Percentiles rank a stretch among this genome's conserved stretches.
Conservation (phyloP, 2,329 filamentous ascomycete species). For the Exophiala mesophila region DNA sequence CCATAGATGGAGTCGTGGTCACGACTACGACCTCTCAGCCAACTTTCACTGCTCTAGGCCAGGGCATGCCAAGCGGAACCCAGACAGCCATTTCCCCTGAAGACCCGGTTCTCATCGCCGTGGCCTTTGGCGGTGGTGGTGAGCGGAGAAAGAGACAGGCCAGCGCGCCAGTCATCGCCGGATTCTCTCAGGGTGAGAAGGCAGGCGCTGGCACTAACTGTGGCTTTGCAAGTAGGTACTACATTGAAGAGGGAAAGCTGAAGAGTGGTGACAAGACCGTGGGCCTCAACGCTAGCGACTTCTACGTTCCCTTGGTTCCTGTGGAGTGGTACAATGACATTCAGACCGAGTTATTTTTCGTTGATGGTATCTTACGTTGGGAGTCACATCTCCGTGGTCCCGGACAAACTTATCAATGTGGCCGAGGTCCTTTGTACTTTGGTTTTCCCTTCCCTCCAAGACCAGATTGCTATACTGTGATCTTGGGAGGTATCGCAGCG, state of each 20-base stretch:
- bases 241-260: conserved; percentile 14
- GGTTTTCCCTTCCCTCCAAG: conserved; percentile 20
- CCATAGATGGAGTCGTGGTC: conserved; percentile 15
- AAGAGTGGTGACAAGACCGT: conserved; percentile 12
- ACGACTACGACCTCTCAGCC: conserved; percentile 13
- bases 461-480: conserved; percentile 16
- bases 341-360: conserved; percentile 16
- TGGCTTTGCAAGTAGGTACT: conserved; percentile 16
- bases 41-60: conserved; percentile 13
- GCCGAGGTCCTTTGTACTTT: conserved; percentile 15
- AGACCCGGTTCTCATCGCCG: conserved; percentile 14
- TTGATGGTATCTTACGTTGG: conserved; percentile 22
- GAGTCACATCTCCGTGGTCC: conserved; percentile 14
- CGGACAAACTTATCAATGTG: conserved; percentile 22
- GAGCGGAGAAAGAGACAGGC: conserved; percentile 15
- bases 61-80: conserved; percentile 18
- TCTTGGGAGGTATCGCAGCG: conserved; percentile 20
- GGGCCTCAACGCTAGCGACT: conserved; percentile 20
- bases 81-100: conserved; percentile 15
- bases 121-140: conserved; percentile 6
- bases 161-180: conserved; percentile 1
- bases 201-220: conserved; percentile 16
- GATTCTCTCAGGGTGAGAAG: conserved; percentile 8
- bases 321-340: conserved; percentile 17
- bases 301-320: conserved; percentile 9